A percentile compares a stretch with the other conserved stretches of the same genome.
These are phyloP conservation scores for Didymella glomerata DNA, from an alignment of 2,329 filamentous ascomycete genomes.

Conservation along the genomic window DNA sequence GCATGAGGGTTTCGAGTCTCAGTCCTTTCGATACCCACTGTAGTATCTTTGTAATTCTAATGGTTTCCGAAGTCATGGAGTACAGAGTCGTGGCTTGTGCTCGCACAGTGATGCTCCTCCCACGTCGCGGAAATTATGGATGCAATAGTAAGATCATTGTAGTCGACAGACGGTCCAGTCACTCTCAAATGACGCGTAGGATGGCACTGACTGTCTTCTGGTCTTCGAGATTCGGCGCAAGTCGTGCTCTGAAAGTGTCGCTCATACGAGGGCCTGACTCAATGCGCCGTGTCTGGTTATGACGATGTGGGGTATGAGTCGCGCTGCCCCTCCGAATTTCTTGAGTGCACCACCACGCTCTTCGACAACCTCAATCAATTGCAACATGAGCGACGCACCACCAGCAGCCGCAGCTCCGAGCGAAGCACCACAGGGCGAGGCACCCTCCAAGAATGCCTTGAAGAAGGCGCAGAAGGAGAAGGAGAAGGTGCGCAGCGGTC, in stretches of 20 bases:
- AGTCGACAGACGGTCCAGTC: too few species aligned
- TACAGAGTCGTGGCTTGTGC: too few species aligned
- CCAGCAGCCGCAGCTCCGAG: conserved; percentile 35
- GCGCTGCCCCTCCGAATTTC: conserved; percentile 24
- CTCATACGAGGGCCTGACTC: conserved; percentile 12
- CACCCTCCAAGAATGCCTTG: conserved; percentile 53
- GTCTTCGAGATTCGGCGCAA: neutral
- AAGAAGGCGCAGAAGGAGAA: conserved; percentile 55
- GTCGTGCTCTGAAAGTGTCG: neutral
- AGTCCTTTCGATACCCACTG: conserved; percentile 21
- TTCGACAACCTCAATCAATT: conserved; percentile 12
- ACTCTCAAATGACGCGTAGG: too few species aligned
- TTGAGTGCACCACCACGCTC: conserved; percentile 12
- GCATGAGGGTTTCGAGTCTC: conserved; percentile 14
- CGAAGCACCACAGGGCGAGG: conserved; percentile 33
- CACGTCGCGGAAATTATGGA: too few species aligned
- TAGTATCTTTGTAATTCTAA: conserved; percentile 21
- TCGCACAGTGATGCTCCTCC: too few species aligned
- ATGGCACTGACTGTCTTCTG: too few species aligned
- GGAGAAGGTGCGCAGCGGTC: conserved; percentile 44
- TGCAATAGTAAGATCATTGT: too few species aligned
- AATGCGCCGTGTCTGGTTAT: conserved; percentile 15
- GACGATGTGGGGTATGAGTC: conserved; percentile 31
- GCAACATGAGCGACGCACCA: conserved; percentile 45
- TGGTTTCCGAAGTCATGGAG: neutral